A percentile compares a stretch with the other conserved stretches of the same genome.
Evolutionary conservation across 2,329 filamentous ascomycete species (phyloP).

Genomic region (Ophiocordyceps sinensis): DNA sequence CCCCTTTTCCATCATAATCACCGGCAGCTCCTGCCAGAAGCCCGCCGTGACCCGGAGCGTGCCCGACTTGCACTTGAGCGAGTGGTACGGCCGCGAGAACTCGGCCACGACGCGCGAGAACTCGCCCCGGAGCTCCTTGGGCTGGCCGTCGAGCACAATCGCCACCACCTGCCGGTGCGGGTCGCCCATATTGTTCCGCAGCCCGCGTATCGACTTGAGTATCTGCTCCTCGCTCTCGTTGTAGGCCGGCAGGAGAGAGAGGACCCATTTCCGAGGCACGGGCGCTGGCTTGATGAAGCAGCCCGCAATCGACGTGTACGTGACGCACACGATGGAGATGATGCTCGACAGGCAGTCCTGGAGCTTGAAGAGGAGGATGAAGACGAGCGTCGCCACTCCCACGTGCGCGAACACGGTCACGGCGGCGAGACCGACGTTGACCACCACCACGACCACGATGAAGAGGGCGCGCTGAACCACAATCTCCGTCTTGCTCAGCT

Average conservation of each 20-base stretch:
- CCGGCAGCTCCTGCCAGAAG: not conserved
- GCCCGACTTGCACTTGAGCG: not conserved
- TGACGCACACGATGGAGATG: not conserved
- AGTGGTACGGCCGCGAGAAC: not conserved
- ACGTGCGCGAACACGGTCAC: not conserved
- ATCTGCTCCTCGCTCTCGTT: slow-evolving; percentile 1
- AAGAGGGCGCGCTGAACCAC: not conserved
- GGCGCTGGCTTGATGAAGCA: not conserved
- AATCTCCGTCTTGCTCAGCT: not conserved
- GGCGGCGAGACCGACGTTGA: not conserved
- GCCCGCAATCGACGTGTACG: not conserved
- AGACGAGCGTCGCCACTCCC: not conserved
- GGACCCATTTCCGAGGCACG: not conserved
- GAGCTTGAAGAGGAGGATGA: not conserved
- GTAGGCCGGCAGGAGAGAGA: not conserved
- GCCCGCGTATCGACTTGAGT: not conserved
- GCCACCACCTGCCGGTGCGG: not conserved
- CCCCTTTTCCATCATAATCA: not conserved
- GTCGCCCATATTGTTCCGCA: not conserved
- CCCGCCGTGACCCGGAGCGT: not conserved
- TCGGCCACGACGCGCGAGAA: not conserved
- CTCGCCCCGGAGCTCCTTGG: not conserved
- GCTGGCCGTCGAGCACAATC: not conserved
- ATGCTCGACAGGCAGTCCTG: not conserved
- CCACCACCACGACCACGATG: not conserved